These are phyloP conservation scores for Raddia distichophylla DNA, from an alignment of 176 grass and related monocot species.

Conservation along the genomic window DNA sequence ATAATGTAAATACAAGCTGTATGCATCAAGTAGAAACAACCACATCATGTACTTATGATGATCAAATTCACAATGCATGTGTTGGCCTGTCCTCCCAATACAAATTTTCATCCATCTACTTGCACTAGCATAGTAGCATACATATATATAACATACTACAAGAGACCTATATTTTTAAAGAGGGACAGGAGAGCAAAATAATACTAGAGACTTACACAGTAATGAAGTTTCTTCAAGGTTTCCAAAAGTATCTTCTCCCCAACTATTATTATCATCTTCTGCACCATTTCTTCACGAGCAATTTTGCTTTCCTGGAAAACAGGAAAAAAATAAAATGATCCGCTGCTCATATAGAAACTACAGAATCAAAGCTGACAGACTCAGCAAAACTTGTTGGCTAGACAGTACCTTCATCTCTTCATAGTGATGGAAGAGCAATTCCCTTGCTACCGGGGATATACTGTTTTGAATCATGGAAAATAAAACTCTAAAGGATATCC, in stretches of 20 bases:
- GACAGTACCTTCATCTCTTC: conserved; percentile 69
- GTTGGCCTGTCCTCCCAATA: not conserved
- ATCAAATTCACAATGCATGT: not conserved
- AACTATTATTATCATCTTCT: conserved; percentile 69
- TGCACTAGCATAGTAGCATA: not conserved
- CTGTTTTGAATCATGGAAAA: conserved; percentile 66
- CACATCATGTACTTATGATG: not conserved
- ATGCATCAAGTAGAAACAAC: not conserved
- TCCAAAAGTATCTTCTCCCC: conserved; percentile 69
- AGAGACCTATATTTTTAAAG: not conserved
- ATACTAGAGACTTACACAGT: conserved; percentile 56
- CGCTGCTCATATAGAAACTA: not conserved
- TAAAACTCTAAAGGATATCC: conserved; percentile 68
- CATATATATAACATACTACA: not conserved
- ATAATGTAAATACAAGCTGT: not conserved
- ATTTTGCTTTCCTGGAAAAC: conserved; percentile 58
- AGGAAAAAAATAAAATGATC: conserved; percentile 28
- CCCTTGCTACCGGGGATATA: conserved; percentile 59
- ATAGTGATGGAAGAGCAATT: conserved; percentile 75
- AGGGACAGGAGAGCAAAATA: not conserved
- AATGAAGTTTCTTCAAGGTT: conserved; percentile 60
- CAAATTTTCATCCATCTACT: not conserved
- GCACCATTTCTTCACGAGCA: conserved; percentile 69
- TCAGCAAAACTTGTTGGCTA: not conserved
- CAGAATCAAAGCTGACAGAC: not conserved